These are phyloP conservation scores for Capsicum chinense DNA, from an alignment of 257 asterid genomes.

Conservation along the genomic window DNA sequence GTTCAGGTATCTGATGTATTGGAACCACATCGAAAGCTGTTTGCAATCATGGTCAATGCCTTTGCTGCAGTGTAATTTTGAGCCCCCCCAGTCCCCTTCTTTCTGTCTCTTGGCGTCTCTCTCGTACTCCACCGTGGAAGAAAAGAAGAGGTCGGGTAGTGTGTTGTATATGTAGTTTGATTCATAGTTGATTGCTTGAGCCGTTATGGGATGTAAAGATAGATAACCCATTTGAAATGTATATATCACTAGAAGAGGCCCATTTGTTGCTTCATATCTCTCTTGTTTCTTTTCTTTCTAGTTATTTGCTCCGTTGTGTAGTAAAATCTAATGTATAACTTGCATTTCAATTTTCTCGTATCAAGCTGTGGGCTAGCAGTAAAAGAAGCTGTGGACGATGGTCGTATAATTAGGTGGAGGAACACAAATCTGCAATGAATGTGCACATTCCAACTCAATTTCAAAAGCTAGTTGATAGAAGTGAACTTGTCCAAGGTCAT, in stretches of 20 bases:
- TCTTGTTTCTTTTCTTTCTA: not conserved
- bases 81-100: not conserved
- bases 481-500: not conserved
- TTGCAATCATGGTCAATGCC: not conserved
- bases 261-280: not conserved
- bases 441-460: not conserved
- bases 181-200: conserved; percentile 27
- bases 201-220: conserved; percentile 25
- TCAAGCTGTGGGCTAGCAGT: not conserved
- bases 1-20: not conserved
- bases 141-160: not conserved
- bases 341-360: not conserved
- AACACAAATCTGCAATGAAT: not conserved
- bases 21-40: not conserved
- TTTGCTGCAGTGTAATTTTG: conserved; percentile 20
- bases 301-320: not conserved
- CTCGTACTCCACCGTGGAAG: not conserved
- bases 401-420: not conserved
- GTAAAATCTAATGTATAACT: not conserved
- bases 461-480: not conserved
- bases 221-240: conserved; percentile 24
- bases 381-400: not conserved
- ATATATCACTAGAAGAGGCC: conserved; percentile 27
- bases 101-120: not conserved
- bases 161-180: conserved; percentile 19